Evolutionary conservation across 139 green algal species (phyloP).

Genomic region (Coccomyxa sp.): DNA sequence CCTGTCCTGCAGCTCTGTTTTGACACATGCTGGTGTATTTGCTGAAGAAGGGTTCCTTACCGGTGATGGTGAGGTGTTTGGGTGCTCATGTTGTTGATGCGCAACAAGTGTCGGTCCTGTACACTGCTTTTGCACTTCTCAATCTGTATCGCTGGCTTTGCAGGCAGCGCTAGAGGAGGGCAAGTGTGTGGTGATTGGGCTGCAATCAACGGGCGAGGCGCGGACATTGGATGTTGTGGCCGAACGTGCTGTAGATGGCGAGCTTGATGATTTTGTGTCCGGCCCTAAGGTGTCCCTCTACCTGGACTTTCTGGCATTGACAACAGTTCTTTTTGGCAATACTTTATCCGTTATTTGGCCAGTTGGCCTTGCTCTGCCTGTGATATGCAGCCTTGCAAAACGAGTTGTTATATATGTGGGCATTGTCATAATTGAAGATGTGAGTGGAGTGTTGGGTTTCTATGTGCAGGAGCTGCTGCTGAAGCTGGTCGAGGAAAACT

Average conservation of each 20-base stretch:
- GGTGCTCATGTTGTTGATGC: no score
- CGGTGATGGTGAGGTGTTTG: no score
- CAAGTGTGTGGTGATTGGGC: constrained; percentile 62
- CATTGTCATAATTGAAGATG: no score
- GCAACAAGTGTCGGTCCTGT: no score
- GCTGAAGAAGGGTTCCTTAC: no score
- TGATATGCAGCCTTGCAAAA: no score
- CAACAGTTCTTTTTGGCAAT: neutral
- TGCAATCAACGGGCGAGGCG: constrained; percentile 62
- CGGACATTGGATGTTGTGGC: constrained; percentile 56
- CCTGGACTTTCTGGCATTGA: neutral
- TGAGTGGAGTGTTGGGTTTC: neutral
- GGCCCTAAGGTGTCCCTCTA: constrained; percentile 52
- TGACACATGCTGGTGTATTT: no score
- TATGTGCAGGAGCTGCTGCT: constrained; percentile 41
- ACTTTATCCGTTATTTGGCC: neutral
- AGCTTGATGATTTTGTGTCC: constrained; percentile 58
- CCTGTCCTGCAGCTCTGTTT: no score
- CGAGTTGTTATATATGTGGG: no score
- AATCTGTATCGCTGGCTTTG: neutral
- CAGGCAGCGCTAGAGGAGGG: constrained; percentile 41
- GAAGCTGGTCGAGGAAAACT: constrained; percentile 42
- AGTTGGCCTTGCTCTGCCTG: no score
- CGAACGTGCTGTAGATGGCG: constrained; percentile 19
- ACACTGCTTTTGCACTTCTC: no score